Evolutionary conservation across 1,284 basidiomycete genomes (phyloP).

Genomic region (Pseudomicrostroma phylloplanum): DNA sequence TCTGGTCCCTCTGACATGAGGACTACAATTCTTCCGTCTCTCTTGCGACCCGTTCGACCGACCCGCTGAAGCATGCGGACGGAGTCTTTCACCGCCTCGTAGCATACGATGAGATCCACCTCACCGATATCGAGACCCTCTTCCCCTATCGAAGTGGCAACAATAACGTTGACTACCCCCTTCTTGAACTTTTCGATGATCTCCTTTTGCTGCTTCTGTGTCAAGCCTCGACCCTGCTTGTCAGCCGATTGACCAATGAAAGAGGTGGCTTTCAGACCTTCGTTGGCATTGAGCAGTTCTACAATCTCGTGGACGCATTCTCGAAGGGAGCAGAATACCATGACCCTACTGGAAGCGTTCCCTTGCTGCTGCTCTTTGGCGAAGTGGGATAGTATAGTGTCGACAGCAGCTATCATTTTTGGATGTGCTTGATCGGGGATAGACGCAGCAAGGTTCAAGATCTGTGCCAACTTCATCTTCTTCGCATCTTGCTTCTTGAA

Average conservation of each 20-base stretch:
- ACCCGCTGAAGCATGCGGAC: constrained; percentile 96
- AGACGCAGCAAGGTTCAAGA: constrained; percentile 52
- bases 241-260: constrained; percentile 89
- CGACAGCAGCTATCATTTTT: constrained; percentile 74
- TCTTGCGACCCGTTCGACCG: constrained; percentile 89
- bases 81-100: constrained; percentile 91
- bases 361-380: constrained; percentile 56
- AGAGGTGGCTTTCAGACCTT: constrained; percentile 60
- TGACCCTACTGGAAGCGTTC: constrained; percentile 68
- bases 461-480: constrained; percentile 21
- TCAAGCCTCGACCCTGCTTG: constrained; percentile 75
- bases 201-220: constrained; percentile 84
- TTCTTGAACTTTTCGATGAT: constrained; percentile 78
- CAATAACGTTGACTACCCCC: constrained; percentile 83
- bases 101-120: constrained; percentile 93
- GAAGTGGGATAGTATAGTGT: constrained; percentile 39
- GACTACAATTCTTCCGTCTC: constrained; percentile 81
- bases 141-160: constrained; percentile 94
- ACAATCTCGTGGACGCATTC: constrained; percentile 88
- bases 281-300: constrained; percentile 56
- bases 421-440: constrained; percentile 60
- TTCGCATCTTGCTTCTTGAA: constrained; percentile 47
- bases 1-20: constrained; percentile 87
- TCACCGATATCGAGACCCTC: constrained; percentile 99
- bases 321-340: constrained; percentile 89